Base-by-base conservation (phyloP, 1,139 yeast species). In the Nakaseomyces delphensis region DNA sequence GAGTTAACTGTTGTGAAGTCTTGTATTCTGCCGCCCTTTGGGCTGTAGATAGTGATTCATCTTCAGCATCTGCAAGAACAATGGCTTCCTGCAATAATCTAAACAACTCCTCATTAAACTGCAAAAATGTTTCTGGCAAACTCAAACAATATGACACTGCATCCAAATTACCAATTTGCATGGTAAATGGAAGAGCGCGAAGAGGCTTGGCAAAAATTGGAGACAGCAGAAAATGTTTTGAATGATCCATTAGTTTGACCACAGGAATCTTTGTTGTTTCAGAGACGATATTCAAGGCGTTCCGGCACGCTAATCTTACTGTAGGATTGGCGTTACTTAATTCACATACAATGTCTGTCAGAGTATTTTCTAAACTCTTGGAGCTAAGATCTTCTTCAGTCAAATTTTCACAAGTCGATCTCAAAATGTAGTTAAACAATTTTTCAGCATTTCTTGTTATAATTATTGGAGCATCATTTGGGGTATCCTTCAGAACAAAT, bases 101-200 rank as follows among this genome's bases (percentile, higher is more conserved):
- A 48, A 83, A 83, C 48, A 93, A 66, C 56, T 91, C 97, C 44
- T 89, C 97, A 52, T 84, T 85, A 59, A 86, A 89, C 8, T 83
- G 81, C 52, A 91, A 67, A 54, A 91, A 87, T 0, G 95, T 76
- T 48, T 83, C 77, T 7, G 85, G 91, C 40, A 91, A 70, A 1
- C 82, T 78, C 48, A 93, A 68, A 56, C 97, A 91, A 61, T 81
- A 93, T 0, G 95, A 80, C 11, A 93, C 85, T 1, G 97, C 98
- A 64, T 91, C 98, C 48, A 93, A 87, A 61, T 91, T 89, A 27
- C 98, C 98, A 45, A 93, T 91, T 65, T 93, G 98, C 96, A 89
- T 91, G 3, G 96, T 94, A 67, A 93, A 91, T 0, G 99, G 98
- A 48, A 93, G 70, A 0, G 98, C 98, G 48, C 99, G 73, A 47